Base-by-base conservation (phyloP, 2,329 filamentous ascomycete genomes). In the Paracamarosporium sp. region DNA sequence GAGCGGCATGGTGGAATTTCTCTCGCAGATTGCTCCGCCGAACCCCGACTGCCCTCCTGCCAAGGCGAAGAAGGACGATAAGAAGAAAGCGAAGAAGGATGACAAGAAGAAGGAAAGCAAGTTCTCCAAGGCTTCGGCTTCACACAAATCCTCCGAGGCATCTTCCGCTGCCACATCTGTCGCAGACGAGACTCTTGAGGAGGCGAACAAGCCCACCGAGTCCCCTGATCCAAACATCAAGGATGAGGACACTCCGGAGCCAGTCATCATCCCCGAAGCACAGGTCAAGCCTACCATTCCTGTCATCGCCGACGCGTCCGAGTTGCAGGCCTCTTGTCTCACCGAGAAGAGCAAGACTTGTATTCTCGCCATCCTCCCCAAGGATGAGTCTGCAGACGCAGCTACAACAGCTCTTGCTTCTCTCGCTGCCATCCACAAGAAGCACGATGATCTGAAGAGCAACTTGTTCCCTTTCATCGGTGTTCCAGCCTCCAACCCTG, bases 381-480 rank as follows among this genome's bases (percentile, higher is more conserved):
- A 70, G 41, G 71, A 75, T 0, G 76, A 82, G 33, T 78, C 80
- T 28, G 82, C 83, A 15, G 79, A 83, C 11, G 79, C 82, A n/a
- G 81, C 17, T 8, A 68, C 66, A 43, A 66, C 69, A 5, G 80
- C 77, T 15, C 79, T 93, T 2, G 75, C 79, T 20, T 86, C 85
- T 25, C 82, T 97, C 3, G 86, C 90, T 2, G 86, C 93, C 53
- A 84, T 97, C 53, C 86, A 89, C 51, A 86, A 90, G 76, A 96
- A 93, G 78, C 87, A 96, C 71, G 80, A 85, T 31, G 81, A 87
- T 62, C 83, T 83, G 47, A 83, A 88, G 53, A 85, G 86, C 30
- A 87, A 88, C 55, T 79, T 93, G 1, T 96, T 98, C 81, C 92
- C 93, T 24, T 90, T 97, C 78, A 94, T 90, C 73, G 87, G 88